Evolutionary conservation across 495 filamentous ascomycete species (phyloP), one percentile per base, ranked within the genome.

Genomic region (Aspergillus ostianus): DNA sequence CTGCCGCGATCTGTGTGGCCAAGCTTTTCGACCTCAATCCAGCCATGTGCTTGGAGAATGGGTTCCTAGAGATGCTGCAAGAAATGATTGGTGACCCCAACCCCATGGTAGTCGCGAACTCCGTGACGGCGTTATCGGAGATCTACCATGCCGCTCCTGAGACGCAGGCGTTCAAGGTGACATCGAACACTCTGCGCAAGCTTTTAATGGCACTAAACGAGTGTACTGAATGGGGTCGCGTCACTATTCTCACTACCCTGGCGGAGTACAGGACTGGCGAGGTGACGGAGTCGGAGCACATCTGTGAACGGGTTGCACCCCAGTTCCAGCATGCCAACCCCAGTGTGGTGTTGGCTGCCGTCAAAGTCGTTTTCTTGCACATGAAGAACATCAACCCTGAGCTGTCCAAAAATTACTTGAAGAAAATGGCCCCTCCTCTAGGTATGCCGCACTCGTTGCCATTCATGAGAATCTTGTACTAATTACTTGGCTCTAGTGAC

Each of bases 251-350:
- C 48, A 86, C 87, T 17, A 96, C 92, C 0, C 77, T 99, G 41
- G 90, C 95, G 3, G 90, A 97, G 56, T 97, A 97, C 68, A 87
- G 86, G 55, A 86, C 93, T 0, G 68, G 78, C 17, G 94, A 98
- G 70, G 84, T 93, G 47, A 97, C 95, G 74, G 94, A 99, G 74
- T 90, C 93, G 53, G 94, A 99, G 74, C 95, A 99, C 70, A 98
- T 99, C 52, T 99, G 94, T 73, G 94, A 99, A 76, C 79, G 94
- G 64, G 92, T 98, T 12, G 84, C 91, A 41, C 94, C 94, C 30
- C 94, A 99, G 67, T 99, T 99, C 72, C 94, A 99, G 73, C 94
- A 99, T 65, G 95, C 96, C 69, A 99, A 99, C 65, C 90, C 94
- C 3, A 93, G 92, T 72, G 94, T 99, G 15, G 94, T 99, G 20